These are phyloP conservation scores for Cyclospora cayetanensis DNA, from an alignment of 169 alveolate species.

Conservation along the genomic window DNA sequence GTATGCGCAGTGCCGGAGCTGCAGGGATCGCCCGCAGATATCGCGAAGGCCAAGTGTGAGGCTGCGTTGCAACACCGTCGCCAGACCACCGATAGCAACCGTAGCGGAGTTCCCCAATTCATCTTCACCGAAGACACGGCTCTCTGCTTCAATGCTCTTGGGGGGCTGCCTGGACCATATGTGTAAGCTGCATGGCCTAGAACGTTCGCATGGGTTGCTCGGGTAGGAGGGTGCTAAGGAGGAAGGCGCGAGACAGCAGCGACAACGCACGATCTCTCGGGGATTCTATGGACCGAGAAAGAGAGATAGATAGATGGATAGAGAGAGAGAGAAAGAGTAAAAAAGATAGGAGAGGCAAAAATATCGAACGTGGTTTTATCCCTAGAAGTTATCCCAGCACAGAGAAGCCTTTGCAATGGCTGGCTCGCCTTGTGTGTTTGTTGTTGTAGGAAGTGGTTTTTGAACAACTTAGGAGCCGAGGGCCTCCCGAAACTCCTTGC, in stretches of 20 bases:
- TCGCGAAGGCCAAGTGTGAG: constrained; percentile 82
- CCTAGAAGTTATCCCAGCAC: too few relatives aligned
- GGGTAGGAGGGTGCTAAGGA: too few relatives aligned
- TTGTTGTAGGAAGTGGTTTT: constrained; percentile 88
- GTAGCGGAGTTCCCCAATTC: constrained; percentile 70
- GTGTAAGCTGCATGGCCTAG: constrained; percentile 80
- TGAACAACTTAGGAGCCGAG: constrained; percentile 85
- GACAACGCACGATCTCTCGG: too few relatives aligned
- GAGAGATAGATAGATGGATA: too few relatives aligned
- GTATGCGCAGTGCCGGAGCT: constrained; percentile 78
- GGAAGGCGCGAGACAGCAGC: too few relatives aligned
- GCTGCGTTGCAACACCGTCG: constrained; percentile 73
- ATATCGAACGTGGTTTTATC: too few relatives aligned
- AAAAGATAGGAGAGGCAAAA: too few relatives aligned
- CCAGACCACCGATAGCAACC: neutral
- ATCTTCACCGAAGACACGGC: constrained; percentile 93
- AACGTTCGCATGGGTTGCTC: too few relatives aligned
- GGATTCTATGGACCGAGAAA: too few relatives aligned
- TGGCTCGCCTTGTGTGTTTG: too few relatives aligned
- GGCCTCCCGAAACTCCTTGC: constrained; percentile 89
- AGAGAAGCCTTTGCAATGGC: too few relatives aligned
- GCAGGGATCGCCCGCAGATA: constrained; percentile 83
- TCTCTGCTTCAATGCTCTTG: constrained; percentile 91
- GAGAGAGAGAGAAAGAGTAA: too few relatives aligned
- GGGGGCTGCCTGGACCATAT: constrained; percentile 96